Percentiles rank a stretch among this genome's conserved stretches.
phyloP scores from a whole-genome alignment of 1,284 basidiomycete genomes.

The Pseudozyma tsukubaensis region DNA sequence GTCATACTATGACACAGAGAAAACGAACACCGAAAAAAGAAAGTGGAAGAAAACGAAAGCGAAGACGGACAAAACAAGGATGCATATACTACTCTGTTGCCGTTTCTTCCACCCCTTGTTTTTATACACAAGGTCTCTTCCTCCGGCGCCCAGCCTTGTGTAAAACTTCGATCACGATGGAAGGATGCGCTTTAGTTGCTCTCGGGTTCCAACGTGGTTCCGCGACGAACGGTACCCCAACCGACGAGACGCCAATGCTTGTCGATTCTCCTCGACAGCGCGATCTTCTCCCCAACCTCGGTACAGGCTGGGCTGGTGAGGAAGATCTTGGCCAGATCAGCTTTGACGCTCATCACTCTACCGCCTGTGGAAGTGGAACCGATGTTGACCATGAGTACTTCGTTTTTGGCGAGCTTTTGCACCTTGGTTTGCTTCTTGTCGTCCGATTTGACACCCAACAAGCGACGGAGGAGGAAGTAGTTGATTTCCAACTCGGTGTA shows the following conservation, averaged over 20 bases:
- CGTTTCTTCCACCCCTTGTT: too few relatives aligned
- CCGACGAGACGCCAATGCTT: constrained; percentile 88
- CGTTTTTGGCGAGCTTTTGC: constrained; percentile 89
- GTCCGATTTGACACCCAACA: constrained; percentile 97
- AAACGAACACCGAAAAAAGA: too few relatives aligned
- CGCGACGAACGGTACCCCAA: constrained; percentile 65
- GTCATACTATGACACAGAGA: too few relatives aligned
- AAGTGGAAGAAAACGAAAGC: too few relatives aligned
- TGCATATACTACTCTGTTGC: too few relatives aligned
- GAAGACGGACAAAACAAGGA: too few relatives aligned
- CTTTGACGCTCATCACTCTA: constrained; percentile 65
- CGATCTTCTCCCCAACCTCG: constrained; percentile 68
- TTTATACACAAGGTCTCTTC: too few relatives aligned
- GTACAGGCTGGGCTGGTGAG: constrained; percentile 67
- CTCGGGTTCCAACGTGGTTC: constrained; percentile 64
- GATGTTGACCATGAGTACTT: constrained; percentile 77
- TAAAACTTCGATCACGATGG: too few relatives aligned
- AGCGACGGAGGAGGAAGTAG: constrained; percentile 74
- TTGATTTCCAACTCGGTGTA: constrained; percentile 92
- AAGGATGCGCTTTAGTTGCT: too few relatives aligned
- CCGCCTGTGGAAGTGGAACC: constrained; percentile 68
- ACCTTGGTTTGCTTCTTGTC: constrained; percentile 97
- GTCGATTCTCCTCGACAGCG: constrained; percentile 72
- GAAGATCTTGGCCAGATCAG: constrained; percentile 68
- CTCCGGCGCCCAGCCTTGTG: too few relatives aligned